Evolutionary conservation across 2,329 filamentous ascomycete species (phyloP).

Genomic region (Xylaria sp.): DNA sequence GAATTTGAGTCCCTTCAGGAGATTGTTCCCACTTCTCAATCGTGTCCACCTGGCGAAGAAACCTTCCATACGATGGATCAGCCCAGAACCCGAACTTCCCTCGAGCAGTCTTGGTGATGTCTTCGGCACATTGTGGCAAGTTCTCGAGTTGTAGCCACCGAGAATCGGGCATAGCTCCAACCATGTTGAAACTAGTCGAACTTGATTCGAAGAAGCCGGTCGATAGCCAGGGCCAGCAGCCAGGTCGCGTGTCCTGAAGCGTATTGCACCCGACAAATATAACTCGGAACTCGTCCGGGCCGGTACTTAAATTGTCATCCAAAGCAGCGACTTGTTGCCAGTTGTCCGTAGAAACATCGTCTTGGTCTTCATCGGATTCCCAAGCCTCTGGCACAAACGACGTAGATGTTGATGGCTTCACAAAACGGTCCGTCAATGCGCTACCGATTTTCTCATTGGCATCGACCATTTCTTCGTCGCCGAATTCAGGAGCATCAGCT

Average conservation of each 20-base stretch:
- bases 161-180: slow-evolving; percentile 18
- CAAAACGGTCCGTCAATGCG: slow-evolving; percentile 11
- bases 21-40: slow-evolving; percentile 53
- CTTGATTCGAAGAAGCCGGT: slow-evolving; percentile 18
- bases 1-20: slow-evolving; percentile 36
- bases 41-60: slow-evolving; percentile 36
- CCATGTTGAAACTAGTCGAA: slow-evolving; percentile 13
- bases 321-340: slow-evolving; percentile 4
- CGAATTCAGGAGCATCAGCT: not conserved
- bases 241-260: slow-evolving; percentile 6
- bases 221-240: slow-evolving; percentile 17
- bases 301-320: slow-evolving; percentile 10
- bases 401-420: slow-evolving; percentile 16
- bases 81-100: slow-evolving; percentile 23
- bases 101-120: slow-evolving; percentile 25
- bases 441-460: not conserved
- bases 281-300: not conserved
- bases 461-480: slow-evolving; percentile 1
- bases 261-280: slow-evolving; percentile 8
- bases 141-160: slow-evolving; percentile 26
- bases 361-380: slow-evolving; percentile 21
- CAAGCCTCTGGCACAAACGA: slow-evolving; percentile 18
- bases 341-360: slow-evolving; percentile 9
- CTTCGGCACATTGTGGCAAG: slow-evolving; percentile 27
- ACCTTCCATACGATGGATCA: slow-evolving; percentile 30